Base-by-base conservation (phyloP, 2,329 filamentous ascomycete species). In the Leptographium procerum region DNA sequence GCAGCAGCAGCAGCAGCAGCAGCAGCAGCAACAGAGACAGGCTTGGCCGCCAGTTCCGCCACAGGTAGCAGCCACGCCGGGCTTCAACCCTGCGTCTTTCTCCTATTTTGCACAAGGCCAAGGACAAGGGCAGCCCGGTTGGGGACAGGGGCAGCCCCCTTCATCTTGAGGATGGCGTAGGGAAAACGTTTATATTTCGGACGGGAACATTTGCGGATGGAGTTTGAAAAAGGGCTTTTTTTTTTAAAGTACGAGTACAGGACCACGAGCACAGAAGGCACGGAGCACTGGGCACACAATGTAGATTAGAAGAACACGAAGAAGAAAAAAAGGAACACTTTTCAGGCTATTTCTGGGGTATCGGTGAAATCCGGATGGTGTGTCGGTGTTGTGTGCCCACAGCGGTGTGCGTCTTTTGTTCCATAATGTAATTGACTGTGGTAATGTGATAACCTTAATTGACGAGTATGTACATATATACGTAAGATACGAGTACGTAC, bases 131-230 rank as follows among this genome's bases (percentile, higher is more conserved):
- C 52, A 53, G 22, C 33, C 59, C 1, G 52, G 57, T 34, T 61
- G 60, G 61, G 58, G 61, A 6, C 58, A 57, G 36, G 26, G 36
- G 14, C 57, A 53, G 3, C 58, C 53, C 16, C 53, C 55, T 52
- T 54, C 58, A 3, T 51, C 60, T 24, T 60, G 52, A 34, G 8
- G 13, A 29, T 6, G 28, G 50, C 28, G 1, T 10, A 26, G 14
- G 51, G 31, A 36, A n/a, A 16, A 36, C 19, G 28, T 29, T 52
- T 8, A 26, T 26, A 45, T 47, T 47, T 47, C 36, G 43, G 43
- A 47, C 14, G 43, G n/a, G 43, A 22, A 26, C 22, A 40, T 40
- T 40, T 47, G 43, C n/a, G 10, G 9, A 9, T 26, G 47, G 47
- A 50, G 47, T 50, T 28, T 26, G 24, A 50, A 47, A 8, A 47